Percentiles rank a stretch among this genome's conserved stretches.
Evolutionary conservation across 2,329 filamentous ascomycete species (phyloP).

Genomic region (Scedosporium apiospermum): DNA sequence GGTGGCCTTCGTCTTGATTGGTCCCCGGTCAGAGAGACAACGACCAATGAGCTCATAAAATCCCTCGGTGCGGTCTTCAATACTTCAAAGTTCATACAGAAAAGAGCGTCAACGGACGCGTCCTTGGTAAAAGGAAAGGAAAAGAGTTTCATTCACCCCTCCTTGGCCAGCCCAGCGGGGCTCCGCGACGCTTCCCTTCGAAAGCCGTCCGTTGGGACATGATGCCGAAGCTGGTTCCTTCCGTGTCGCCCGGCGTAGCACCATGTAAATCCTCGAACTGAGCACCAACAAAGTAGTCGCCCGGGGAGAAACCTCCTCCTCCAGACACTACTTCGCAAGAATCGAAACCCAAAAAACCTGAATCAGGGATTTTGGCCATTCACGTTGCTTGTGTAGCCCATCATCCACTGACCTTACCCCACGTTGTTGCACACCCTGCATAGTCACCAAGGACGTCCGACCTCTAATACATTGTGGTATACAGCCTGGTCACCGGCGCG

Average conservation of each 20-base stretch:
- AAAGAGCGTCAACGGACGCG: background rate
- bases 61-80: background rate
- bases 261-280: background rate
- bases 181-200: background rate
- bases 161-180: background rate
- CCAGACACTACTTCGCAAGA: background rate
- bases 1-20: slow-evolving; percentile 2
- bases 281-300: too few species aligned
- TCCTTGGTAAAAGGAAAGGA: background rate
- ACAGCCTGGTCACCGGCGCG: background rate
- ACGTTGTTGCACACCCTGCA: slow-evolving; percentile 7
- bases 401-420: slow-evolving; percentile 7
- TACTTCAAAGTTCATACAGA: background rate
- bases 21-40: background rate
- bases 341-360: background rate
- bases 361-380: background rate
- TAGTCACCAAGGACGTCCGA: background rate
- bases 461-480: background rate
- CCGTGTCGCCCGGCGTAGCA: background rate
- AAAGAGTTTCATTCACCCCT: background rate
- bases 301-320: too few species aligned
- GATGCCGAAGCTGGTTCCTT: background rate
- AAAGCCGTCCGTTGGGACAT: background rate
- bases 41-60: background rate
- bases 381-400: background rate